Conservation (phyloP, 129 eudicot genomes). For the Heracleum sosnowskyi region DNA sequence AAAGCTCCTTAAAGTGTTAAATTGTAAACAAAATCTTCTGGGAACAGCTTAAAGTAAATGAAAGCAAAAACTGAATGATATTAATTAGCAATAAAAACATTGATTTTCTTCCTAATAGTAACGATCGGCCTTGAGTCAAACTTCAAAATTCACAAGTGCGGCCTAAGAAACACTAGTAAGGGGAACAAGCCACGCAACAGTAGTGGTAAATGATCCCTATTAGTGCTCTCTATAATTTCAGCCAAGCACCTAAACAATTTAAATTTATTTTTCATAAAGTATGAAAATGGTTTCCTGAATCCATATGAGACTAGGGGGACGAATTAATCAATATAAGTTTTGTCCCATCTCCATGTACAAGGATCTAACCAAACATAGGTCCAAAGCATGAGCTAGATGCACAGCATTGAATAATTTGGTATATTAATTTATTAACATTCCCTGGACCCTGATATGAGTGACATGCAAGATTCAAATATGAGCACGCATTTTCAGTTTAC, state of each 20-base stretch:
- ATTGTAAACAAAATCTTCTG: not conserved
- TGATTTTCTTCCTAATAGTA: not conserved
- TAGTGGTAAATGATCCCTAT: not conserved
- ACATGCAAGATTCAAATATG: not conserved
- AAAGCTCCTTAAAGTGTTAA: not conserved
- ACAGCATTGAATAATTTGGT: not conserved
- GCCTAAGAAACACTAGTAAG: not conserved
- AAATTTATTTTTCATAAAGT: not conserved
- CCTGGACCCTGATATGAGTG: not conserved
- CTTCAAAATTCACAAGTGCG: not conserved
- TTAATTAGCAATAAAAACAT: not conserved
- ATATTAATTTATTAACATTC: not conserved
- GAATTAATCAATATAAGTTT: not conserved
- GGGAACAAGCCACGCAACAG: not conserved
- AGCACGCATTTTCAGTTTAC: conserved; percentile 20
- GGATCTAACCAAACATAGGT: not conserved
- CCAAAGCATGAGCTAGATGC: not conserved
- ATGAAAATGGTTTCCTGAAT: not conserved
- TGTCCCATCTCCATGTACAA: not conserved
- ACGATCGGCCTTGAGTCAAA: not conserved
- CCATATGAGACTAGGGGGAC: not conserved
- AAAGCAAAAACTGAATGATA: not conserved
- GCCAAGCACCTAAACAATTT: not conserved
- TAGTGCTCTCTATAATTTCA: not conserved
- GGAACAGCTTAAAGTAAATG: not conserved